Evolutionary conservation across 1,139 yeast species (phyloP), one percentile per base, ranked within the genome.

Genomic region (Yamadazyma triangularis): DNA sequence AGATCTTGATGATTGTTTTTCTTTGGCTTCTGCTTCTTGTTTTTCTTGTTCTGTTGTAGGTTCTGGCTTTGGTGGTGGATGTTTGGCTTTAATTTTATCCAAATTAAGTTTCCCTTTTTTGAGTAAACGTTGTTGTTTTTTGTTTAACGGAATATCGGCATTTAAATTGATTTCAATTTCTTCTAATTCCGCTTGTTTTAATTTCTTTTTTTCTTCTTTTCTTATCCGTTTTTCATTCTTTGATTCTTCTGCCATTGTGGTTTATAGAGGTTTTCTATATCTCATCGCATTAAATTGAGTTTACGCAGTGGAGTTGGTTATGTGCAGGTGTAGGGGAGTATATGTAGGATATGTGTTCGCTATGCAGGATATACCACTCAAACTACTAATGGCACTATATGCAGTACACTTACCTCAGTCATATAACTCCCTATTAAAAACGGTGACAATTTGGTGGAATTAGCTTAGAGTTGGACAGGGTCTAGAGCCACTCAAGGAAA

Each of bases 51-150:
- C 63, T 19, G 53, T 53, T 9, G 58, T 51, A 14, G 42, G 42
- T 23, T 53, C 63, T 11, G 58, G 55, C 38, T 64, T 68, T 18
- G 76, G 64, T 28, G 63, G 50, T 41, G 73, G 71, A 44, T 66
- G 54, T 46, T 77, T 73, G 34, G 63, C 60, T 34, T 73, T 75
- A 25, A 79, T 50, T 46, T 76, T 79, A 24, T 73, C 79, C 28
- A 76, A 47, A 31, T 81, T 73, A 33, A 79, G 61, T 50, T 83
- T 82, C 23, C 91, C 91, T 51, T 83, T 83, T 57, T 93, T 89
- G 46, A 85, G 63, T 45, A 82, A 65, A 63, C 98, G 84, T 48
- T 82, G 81, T 58, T 91, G 96, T 53, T 91, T 91, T 58, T 86
- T 88, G 12, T 96, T 88, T 31, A 89, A 65, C 0, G 98, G 97